phyloP scores from a whole-genome alignment of 169 alveolate species.

The Eimeria necatrix region DNA sequence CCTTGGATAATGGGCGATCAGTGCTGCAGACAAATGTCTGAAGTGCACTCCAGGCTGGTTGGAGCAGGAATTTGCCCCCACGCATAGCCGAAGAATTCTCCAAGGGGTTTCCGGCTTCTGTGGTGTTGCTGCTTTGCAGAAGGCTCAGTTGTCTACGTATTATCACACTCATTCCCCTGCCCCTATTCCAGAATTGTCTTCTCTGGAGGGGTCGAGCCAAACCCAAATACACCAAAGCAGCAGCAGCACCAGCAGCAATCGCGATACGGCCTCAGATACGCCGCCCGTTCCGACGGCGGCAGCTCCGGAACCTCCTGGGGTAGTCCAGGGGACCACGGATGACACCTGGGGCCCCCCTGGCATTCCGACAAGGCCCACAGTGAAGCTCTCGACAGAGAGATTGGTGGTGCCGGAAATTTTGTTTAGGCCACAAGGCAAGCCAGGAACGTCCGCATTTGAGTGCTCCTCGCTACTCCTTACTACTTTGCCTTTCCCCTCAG shows the following conservation, averaged over 20 bases:
- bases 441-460: too few species aligned
- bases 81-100: too few species aligned
- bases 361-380: conserved; percentile 74
- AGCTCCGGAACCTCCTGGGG: conserved; percentile 69
- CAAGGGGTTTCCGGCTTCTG: not conserved
- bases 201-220: not conserved
- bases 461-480: too few species aligned
- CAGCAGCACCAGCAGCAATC: conserved; percentile 70
- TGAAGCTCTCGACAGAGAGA: conserved; percentile 85
- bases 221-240: conserved; percentile 66
- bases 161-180: conserved; percentile 69
- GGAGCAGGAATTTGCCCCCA: too few species aligned
- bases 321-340: conserved; percentile 22
- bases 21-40: too few species aligned
- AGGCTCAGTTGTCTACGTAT: conserved; percentile 51
- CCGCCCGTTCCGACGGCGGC: conserved; percentile 70
- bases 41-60: too few species aligned
- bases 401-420: conserved; percentile 86
- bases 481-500: too few species aligned
- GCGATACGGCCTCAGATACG: conserved; percentile 67
- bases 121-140: conserved; percentile 13
- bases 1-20: too few species aligned
- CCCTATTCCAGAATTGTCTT: conserved; percentile 60
- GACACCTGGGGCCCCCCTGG: conserved; percentile 61
- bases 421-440: conserved; percentile 84